Evolutionary conservation across 2,329 filamentous ascomycete genomes (phyloP).

Genomic region (Colletotrichum filicis): DNA sequence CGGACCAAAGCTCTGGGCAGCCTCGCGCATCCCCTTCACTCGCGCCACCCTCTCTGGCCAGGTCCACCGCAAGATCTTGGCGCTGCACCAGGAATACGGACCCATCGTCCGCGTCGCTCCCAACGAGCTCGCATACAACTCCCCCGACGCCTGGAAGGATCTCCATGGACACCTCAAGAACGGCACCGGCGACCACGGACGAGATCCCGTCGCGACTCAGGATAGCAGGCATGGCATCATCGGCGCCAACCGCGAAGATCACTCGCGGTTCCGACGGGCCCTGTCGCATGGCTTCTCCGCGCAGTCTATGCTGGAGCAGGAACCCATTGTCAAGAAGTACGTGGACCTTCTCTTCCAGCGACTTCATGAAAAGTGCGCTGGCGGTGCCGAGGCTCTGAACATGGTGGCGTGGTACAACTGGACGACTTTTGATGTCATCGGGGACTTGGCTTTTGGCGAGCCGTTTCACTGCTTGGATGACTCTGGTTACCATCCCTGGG

Average conservation of each 20-base stretch:
- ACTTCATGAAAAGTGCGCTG: slow-evolving; percentile 31
- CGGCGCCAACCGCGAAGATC: slow-evolving; percentile 32
- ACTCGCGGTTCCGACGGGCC: slow-evolving; percentile 36
- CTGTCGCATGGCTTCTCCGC: slow-evolving; percentile 44
- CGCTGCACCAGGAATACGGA: slow-evolving; percentile 53
- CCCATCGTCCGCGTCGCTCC: slow-evolving; percentile 58
- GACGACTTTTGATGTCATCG: slow-evolving; percentile 36
- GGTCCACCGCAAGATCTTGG: slow-evolving; percentile 39
- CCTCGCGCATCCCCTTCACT: not conserved
- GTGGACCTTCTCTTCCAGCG: slow-evolving; percentile 39
- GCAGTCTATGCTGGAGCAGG: slow-evolving; percentile 42
- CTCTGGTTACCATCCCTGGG: slow-evolving; percentile 33
- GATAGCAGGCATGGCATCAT: slow-evolving; percentile 32
- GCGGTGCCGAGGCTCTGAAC: slow-evolving; percentile 17
- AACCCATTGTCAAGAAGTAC: slow-evolving; percentile 42
- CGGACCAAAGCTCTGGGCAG: slow-evolving; percentile 29
- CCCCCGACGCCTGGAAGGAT: slow-evolving; percentile 50
- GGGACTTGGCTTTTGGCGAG: slow-evolving; percentile 37
- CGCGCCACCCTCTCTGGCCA: not conserved
- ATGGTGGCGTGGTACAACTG: slow-evolving; percentile 34
- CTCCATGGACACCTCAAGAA: slow-evolving; percentile 46
- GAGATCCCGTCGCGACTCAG: not conserved
- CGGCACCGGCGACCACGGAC: not conserved
- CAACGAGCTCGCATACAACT: slow-evolving; percentile 56
- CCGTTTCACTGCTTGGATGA: slow-evolving; percentile 34